phyloP scores from a whole-genome alignment of 306 rosid species.

The Quercus engelmannii region DNA sequence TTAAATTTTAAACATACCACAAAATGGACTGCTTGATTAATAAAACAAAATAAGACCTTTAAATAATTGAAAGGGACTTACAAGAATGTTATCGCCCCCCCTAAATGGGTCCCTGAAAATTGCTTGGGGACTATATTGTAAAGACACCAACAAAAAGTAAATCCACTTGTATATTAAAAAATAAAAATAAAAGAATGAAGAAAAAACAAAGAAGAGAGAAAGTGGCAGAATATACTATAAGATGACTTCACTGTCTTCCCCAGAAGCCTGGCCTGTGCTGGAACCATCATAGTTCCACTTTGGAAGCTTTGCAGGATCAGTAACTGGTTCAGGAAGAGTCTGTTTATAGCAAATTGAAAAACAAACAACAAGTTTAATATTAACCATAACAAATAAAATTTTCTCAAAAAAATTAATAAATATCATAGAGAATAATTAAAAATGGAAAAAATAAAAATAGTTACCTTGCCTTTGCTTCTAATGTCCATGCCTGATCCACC shows the following conservation, averaged over 20 bases:
- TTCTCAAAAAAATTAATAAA: too few relatives aligned
- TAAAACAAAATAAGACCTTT: not conserved
- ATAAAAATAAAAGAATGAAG: not conserved
- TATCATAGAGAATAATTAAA: not conserved
- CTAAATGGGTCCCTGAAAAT: constrained; percentile 68
- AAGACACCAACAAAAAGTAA: not conserved
- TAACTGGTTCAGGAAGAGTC: constrained; percentile 58
- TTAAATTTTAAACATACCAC: not conserved
- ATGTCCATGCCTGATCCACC: constrained; percentile 74
- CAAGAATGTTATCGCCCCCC: constrained; percentile 58
- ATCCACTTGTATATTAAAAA: not conserved
- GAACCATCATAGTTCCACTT: constrained; percentile 70
- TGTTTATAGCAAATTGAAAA: not conserved
- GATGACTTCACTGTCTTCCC: constrained; percentile 69
- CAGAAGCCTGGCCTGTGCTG: constrained; percentile 72
- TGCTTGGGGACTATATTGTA: constrained; percentile 52
- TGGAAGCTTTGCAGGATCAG: constrained; percentile 63
- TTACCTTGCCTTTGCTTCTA: constrained; percentile 72
- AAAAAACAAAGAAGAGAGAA: not conserved
- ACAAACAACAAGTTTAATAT: not conserved
- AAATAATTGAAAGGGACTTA: constrained; percentile 23
- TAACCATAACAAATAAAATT: not conserved
- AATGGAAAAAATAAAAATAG: not conserved
- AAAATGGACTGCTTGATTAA: not conserved
- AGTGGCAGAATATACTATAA: constrained; percentile 37